These are phyloP conservation scores for Echinochloa phyllopogon DNA, from an alignment of 176 grass and related monocot species.

Conservation along the genomic window DNA sequence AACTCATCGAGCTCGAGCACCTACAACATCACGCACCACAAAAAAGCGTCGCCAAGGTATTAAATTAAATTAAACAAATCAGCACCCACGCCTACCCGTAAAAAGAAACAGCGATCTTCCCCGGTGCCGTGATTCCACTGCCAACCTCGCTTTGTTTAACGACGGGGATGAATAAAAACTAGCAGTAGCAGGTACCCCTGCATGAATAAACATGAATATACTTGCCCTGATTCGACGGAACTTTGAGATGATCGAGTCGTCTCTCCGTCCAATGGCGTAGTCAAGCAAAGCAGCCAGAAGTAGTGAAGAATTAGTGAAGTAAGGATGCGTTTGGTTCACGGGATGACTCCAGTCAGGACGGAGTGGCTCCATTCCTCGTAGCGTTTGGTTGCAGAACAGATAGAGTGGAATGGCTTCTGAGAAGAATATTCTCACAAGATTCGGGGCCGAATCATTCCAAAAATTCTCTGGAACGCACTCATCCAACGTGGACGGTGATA, in stretches of 20 bases:
- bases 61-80: constrained; percentile 2
- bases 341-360: no score
- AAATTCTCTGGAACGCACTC: no score
- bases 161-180: background rate
- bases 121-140: background rate
- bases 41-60: background rate
- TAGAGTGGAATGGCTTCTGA: no score
- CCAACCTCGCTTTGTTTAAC: background rate
- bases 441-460: no score
- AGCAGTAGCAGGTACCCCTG: background rate
- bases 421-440: no score
- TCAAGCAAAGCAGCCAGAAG: background rate
- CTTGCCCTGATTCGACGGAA: background rate
- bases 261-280: background rate
- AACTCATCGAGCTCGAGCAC: background rate
- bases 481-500: no score
- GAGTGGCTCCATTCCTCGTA: no score
- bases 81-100: background rate
- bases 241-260: background rate
- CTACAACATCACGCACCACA: background rate
- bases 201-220: background rate
- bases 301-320: no score
- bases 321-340: no score
- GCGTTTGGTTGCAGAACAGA: no score
- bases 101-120: background rate